Evolutionary conservation across 208 protist species (phyloP).

Genomic region (Trypanosoma mega): DNA sequence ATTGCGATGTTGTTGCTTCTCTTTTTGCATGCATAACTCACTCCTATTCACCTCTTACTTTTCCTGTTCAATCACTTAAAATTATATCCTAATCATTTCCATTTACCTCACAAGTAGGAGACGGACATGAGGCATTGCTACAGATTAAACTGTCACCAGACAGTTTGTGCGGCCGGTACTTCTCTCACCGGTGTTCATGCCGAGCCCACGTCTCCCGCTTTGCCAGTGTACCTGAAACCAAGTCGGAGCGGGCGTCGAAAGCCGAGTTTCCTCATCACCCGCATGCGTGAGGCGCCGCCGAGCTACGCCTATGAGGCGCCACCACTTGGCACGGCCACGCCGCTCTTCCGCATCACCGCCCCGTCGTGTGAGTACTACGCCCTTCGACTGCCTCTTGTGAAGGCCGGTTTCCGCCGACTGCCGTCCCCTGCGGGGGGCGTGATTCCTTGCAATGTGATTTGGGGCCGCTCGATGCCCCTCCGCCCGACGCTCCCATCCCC

Average conservation of each 20-base stretch:
- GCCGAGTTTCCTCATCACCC: constrained; percentile 74
- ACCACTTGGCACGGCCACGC: constrained; percentile 50
- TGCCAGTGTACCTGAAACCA: constrained; percentile 74
- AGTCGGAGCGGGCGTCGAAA: constrained; percentile 59
- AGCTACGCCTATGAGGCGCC: constrained; percentile 32
- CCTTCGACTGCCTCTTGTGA: constrained; percentile 89
- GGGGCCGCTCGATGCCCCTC: constrained; percentile 68
- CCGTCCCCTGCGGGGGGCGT: constrained; percentile 15
- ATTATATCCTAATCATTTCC: no score
- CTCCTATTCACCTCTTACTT: no score
- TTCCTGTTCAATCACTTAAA: no score
- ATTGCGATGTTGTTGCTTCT: no score
- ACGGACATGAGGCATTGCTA: no score
- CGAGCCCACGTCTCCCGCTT: no score
- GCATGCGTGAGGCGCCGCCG: constrained; percentile 52
- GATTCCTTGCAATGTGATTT: constrained; percentile 64
- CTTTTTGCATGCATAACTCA: no score
- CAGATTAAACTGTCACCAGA: no score
- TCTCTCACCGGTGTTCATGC: no score
- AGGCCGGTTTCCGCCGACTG: constrained; percentile 78
- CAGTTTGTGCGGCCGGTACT: no score
- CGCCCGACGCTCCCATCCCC: constrained; percentile 1
- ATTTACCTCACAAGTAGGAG: no score
- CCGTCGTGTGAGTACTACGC: constrained; percentile 95
- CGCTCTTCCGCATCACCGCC: constrained; percentile 77